These are phyloP conservation scores for Tillandsia fasciculata DNA, from an alignment of 176 grass and related monocot genomes.

Conservation along the genomic window DNA sequence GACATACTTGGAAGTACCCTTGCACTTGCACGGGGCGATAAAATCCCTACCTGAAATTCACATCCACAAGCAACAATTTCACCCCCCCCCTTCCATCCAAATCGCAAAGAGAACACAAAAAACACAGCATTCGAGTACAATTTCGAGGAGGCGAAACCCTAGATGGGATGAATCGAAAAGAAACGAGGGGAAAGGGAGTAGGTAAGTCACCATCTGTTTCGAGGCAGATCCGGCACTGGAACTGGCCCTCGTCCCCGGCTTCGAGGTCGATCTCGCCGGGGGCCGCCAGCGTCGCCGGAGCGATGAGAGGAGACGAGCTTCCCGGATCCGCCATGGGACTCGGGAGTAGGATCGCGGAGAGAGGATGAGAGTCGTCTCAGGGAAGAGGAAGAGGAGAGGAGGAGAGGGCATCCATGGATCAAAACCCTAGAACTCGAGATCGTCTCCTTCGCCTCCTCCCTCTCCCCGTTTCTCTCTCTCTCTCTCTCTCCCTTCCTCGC, in stretches of 20 bases:
- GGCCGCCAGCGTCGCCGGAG: conserved; percentile 30
- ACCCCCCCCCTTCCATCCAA: not conserved
- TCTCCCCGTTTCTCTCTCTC: too few relatives aligned
- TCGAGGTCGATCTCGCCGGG: conserved; percentile 81
- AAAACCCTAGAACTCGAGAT: not conserved
- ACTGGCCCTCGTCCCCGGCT: conserved; percentile 63
- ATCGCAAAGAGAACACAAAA: not conserved
- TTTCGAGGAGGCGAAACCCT: not conserved
- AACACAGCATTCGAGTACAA: not conserved
- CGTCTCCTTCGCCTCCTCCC: not conserved
- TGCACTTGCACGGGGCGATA: conserved; percentile 98
- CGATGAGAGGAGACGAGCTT: conserved; percentile 52
- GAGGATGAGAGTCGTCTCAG: not conserved
- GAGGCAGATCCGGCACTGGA: conserved; percentile 99
- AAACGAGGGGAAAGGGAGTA: not conserved
- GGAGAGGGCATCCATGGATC: not conserved
- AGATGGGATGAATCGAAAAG: not conserved
- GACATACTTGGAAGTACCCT: conserved; percentile 96
- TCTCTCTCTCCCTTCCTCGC: not conserved
- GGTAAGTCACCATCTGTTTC: conserved; percentile 61
- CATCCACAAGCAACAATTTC: not conserved
- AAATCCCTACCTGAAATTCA: conserved; percentile 82
- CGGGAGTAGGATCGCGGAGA: not conserved
- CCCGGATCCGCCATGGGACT: conserved; percentile 49
- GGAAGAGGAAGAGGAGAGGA: not conserved